Evolutionary conservation across 208 protist genomes (phyloP).

Genomic region (Endotrypanum monterogeii): DNA sequence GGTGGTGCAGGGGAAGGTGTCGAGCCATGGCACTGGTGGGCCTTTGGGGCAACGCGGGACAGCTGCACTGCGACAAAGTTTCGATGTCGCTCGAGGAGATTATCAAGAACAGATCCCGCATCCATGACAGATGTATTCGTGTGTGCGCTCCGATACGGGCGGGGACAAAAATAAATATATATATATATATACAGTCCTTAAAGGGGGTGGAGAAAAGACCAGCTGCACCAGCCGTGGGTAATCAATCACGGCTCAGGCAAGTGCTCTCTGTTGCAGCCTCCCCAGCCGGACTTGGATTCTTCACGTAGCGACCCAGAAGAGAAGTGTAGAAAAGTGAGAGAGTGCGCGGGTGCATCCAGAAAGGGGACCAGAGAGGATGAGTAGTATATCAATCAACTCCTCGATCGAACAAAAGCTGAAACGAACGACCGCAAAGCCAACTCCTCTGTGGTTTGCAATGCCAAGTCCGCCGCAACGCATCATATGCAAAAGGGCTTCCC

Average conservation of each 20-base stretch:
- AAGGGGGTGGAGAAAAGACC: not conserved
- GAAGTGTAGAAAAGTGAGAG: not conserved
- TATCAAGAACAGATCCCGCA: slow-evolving; percentile 18
- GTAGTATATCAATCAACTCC: too few species aligned
- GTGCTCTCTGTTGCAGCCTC: not conserved
- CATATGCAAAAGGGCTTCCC: too few species aligned
- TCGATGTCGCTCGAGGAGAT: slow-evolving; percentile 22
- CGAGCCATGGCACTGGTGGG: slow-evolving; percentile 1
- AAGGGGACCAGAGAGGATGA: not conserved
- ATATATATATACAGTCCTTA: too few species aligned
- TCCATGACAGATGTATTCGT: slow-evolving; percentile 11
- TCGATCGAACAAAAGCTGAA: too few species aligned
- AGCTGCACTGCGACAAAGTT: not conserved
- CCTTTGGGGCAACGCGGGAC: not conserved
- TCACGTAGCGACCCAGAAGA: not conserved
- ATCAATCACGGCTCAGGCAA: not conserved
- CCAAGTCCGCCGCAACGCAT: too few species aligned
- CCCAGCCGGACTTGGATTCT: not conserved
- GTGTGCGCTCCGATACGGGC: not conserved
- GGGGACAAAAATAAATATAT: not conserved
- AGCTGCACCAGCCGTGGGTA: not conserved
- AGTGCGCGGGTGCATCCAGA: not conserved
- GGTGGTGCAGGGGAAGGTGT: slow-evolving; percentile 11
- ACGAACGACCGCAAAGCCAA: too few species aligned
- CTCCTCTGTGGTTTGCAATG: too few species aligned